Base-by-base conservation (phyloP, 2,329 filamentous ascomycete species). In the Fonsecaea nubica region DNA sequence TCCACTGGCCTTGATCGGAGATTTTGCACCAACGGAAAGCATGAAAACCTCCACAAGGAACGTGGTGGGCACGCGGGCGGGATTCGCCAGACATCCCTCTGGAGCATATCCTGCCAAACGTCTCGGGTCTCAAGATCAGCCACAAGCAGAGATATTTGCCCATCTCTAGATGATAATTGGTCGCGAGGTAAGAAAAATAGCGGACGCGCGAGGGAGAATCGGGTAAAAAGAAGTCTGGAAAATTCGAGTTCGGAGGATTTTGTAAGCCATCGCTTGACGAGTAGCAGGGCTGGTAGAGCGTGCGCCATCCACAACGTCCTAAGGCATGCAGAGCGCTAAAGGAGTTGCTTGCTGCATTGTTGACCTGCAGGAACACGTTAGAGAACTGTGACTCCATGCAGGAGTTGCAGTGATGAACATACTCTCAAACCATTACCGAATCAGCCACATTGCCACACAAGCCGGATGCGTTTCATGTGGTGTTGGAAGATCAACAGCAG, bases 101-200 rank as follows among this genome's bases (percentile, higher is more conserved):
- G 38, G 52, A 66, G 59, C 59, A 32, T 55, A 35, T 62, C 63
- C 50, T 62, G 57, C 58, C 63, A 58, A 58, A 62, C 58, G 50
- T 42, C 32, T 50, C n/a, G 36, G 35, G 66, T 65, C 30, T 64
- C 65, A 64, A 30, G 42, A 59, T 64, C 62, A 65, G 63, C 63
- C 63, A 61, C 60, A 15, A 52, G 42, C 25, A 40, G 54, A 42
- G 25, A 52, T 35, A 53, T 63, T 63, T 62, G 56, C 18, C 32
- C 10, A 7, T 42, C 13, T 57, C 13, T 32, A 15, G 10, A 62
- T 25, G 15, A n/a, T 59, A n/a, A 68, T 68, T 68, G 62, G 65
- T 45, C 9, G 52, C 33, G 5, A n/a, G 58, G 36, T 13, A 7
- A 18, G 32, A 35, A 64, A 64, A 64, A 55, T 53, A 30, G 52